A percentile compares a stretch with the other conserved stretches of the same genome.
Evolutionary conservation across 2,329 filamentous ascomycete species (phyloP).

Genomic region (Colletotrichum sublineola): DNA sequence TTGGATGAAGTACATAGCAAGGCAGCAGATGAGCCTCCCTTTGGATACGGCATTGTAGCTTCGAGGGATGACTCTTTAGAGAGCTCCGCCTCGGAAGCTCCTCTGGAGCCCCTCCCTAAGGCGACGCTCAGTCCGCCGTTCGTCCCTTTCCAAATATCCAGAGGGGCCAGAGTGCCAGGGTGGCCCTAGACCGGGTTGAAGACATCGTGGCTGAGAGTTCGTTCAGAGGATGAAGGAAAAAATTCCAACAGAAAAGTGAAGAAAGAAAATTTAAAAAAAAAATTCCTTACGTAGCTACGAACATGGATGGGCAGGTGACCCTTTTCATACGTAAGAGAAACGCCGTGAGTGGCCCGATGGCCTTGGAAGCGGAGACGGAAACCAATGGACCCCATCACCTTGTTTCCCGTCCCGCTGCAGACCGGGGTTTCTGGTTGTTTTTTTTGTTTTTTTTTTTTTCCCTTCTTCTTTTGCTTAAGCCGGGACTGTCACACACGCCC

Average conservation of each 20-base stretch:
- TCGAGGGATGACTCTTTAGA: slow-evolving; percentile 5
- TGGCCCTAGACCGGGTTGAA: background rate
- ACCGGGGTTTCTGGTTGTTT: slow-evolving; percentile 10
- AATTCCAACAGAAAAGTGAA: background rate
- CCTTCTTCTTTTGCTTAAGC: background rate
- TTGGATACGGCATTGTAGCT: background rate
- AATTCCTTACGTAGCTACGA: background rate
- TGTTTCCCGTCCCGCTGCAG: slow-evolving; percentile 27
- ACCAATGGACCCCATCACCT: slow-evolving; percentile 5
- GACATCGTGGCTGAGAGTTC: background rate
- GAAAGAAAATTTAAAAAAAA: background rate
- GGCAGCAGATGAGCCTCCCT: background rate
- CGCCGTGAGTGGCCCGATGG: slow-evolving; percentile 14
- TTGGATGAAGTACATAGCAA: background rate
- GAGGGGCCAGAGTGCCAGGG: background rate
- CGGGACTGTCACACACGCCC: background rate
- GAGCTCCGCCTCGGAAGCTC: background rate
- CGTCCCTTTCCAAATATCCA: background rate
- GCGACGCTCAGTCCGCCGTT: background rate
- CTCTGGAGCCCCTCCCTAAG: background rate
- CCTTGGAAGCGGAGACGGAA: slow-evolving; percentile 35
- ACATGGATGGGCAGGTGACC: slow-evolving; percentile 29
- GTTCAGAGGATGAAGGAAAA: background rate
- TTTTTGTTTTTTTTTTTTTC: background rate
- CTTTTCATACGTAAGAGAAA: slow-evolving; percentile 38